Evolutionary conservation across 1,284 basidiomycete species (phyloP), one percentile per base, ranked within the genome.

Genomic region (Fomitiporia mediterranea): DNA sequence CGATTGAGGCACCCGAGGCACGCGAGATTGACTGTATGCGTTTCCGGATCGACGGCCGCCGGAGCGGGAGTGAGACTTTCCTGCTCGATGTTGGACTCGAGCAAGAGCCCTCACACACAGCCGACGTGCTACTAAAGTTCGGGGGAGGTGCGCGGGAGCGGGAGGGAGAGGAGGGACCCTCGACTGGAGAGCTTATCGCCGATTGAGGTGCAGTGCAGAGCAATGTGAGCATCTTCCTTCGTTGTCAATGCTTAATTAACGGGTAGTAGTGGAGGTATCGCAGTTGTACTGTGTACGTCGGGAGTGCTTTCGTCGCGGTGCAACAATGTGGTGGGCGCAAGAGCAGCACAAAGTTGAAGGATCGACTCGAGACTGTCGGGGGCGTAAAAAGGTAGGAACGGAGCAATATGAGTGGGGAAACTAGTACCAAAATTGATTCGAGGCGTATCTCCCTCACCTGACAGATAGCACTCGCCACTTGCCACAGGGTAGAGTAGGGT

Each of bases 121-220:
- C n/a, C n/a, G n/a, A n/a, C n/a, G 21, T 3, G 42, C 42, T 43
- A 13, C 4, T 7, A 13, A 28, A 8, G 21, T 21, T 2, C 3
- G 43, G 11, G n/a, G 39, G 35, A 13, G 28, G 27, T 13, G 27
- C 38, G 27, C 27, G 2, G 39, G 17, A 42, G 4, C 17, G 3
- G 27, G 27, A 42, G 19, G 40, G 6, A n/a, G 51, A n/a, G 39
- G 28, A 25, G 28, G 51, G n/a, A 9, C 30, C 30, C 47, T 34
- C 47, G 30, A 34, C 19, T 40, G 51, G 51, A 15, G 51, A 53
- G 32, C 32, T 11, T n/a, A 42, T 34, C 40, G 54, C 42, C 38
- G 35, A 37, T 23, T 49, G 38, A 23, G 54, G 54, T 15, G 54
- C 54, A 25, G 54, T 55, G 39, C 54, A 55, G 13, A 55, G 46